Percentiles rank a stretch among this genome's conserved stretches.
Evolutionary conservation across 2,329 filamentous ascomycete species (phyloP).

Genomic region (Nothopassalora personata): DNA sequence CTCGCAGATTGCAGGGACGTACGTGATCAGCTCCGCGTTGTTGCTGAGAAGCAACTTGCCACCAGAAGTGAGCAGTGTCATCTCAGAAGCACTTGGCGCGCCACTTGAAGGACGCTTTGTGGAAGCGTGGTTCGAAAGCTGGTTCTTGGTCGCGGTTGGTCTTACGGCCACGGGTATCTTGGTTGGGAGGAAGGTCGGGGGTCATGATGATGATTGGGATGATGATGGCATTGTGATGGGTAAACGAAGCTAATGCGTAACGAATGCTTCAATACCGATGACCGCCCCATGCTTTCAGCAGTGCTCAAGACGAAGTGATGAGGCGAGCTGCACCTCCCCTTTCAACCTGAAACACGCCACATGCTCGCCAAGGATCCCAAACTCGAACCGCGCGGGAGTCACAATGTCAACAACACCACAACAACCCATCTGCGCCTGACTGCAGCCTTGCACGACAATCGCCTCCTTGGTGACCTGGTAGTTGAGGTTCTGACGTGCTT

Average conservation of each 20-base stretch:
- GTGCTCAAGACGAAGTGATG: background rate
- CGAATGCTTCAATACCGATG: background rate
- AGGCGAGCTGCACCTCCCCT: background rate
- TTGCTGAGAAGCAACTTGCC: conserved; percentile 75
- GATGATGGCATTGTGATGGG: conserved; percentile 56
- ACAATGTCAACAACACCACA: background rate
- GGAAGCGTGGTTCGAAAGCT: conserved; percentile 81
- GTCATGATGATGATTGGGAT: conserved; percentile 38
- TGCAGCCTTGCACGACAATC: too few relatives aligned
- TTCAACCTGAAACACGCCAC: background rate
- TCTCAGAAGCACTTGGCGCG: conserved; percentile 70
- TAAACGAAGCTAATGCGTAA: conserved; percentile 53
- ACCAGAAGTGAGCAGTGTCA: conserved; percentile 67
- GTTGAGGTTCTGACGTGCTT: background rate
- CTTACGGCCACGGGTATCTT: conserved; percentile 67
- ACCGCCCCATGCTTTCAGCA: background rate
- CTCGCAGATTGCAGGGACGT: conserved; percentile 75
- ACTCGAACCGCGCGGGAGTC: background rate
- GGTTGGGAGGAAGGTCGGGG: conserved; percentile 59
- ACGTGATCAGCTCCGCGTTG: conserved; percentile 75
- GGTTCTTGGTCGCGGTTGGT: conserved; percentile 67
- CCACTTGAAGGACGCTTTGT: conserved; percentile 68
- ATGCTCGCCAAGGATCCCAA: background rate
- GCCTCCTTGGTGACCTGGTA: too few relatives aligned
- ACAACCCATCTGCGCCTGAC: too few relatives aligned